These are phyloP conservation scores for Pleurotus tuber-regium DNA, from an alignment of 768 basidiomycete genomes.

Conservation along the genomic window DNA sequence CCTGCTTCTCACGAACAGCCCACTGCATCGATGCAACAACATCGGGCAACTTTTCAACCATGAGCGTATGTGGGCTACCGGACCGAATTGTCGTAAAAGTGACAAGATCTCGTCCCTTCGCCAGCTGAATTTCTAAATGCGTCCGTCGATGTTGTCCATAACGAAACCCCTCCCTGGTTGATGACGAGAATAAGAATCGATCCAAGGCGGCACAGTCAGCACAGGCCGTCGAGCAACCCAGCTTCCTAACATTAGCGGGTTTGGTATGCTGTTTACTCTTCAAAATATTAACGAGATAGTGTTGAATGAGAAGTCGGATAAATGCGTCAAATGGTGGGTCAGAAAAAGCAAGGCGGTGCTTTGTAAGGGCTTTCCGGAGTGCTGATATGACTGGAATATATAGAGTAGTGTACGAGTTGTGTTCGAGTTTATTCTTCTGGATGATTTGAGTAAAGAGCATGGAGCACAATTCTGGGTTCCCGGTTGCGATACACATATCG, in stretches of 20 bases:
- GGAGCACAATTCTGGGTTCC: conserved; percentile 16
- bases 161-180: conserved; percentile 16
- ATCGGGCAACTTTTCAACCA: conserved; percentile 25
- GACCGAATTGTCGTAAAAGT: conserved; percentile 20
- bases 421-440: background rate
- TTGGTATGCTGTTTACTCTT: conserved; percentile 15
- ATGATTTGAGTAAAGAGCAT: conserved; percentile 18
- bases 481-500: conserved; percentile 21
- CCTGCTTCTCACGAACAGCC: conserved; percentile 20
- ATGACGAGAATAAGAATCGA: conserved; percentile 21
- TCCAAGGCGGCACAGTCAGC: conserved; percentile 25
- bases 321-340: conserved; percentile 28
- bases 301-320: conserved; percentile 24
- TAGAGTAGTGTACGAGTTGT: background rate
- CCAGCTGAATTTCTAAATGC: conserved; percentile 23
- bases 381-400: conserved; percentile 23
- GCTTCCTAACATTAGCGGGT: conserved; percentile 20
- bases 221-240: conserved; percentile 28
- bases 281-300: conserved; percentile 27
- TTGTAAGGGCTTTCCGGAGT: conserved; percentile 18
- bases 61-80: conserved; percentile 25
- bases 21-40: conserved; percentile 20
- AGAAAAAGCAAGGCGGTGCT: conserved; percentile 16
- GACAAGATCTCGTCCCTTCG: conserved; percentile 21
- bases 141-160: conserved; percentile 16